Base-by-base conservation (phyloP, 2,329 filamentous ascomycete species). In the Exophiala sideris region DNA sequence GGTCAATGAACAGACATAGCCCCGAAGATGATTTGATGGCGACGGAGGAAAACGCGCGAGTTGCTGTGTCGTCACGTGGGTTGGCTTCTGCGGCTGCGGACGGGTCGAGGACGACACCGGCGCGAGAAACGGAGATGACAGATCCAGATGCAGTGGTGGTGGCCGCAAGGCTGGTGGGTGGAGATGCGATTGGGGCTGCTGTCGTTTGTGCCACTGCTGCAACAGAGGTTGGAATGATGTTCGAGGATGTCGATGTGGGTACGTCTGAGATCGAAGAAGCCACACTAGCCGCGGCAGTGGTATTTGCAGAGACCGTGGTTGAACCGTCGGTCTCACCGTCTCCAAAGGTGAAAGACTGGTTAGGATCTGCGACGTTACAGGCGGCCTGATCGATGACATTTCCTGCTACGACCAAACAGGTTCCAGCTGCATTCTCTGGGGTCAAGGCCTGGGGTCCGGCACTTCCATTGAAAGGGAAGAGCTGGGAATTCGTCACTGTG, bases 271-370 rank as follows among this genome's bases (percentile, higher is more conserved):
- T 44, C 9, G 41, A 24, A 24, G 20, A 24, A 12, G 12, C 39
- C 14, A 18, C 14, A n/a, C 29, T 9, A n/a, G 14, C 33, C 12
- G 45, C 35, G n/a, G 18, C 35, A 24, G 33, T 39, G 4, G 34
- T 21, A 38, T 33, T 20, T 9, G 45, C 39, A 21, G 45, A 21
- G 33, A 16, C 34, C 5, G 11, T 18, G 9, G 45, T 16, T 14
- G 39, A 16, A 12, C 20, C 6, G n/a, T 35, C 36, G 21, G 42
- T 38, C 10, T 9, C 7, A 12, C 11, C 36, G 35, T 53, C 48
- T 2, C 53, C 53, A 29, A 59, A 57, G 16, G 44, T 56, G 39
- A 59, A 59, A 1, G 48, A 53, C 24, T 59, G 56, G 12, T 39
- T 45, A 12, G 45, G 10, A 24, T 59, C 56, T 34, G 42, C 49